Conservation (phyloP, 441 rosid genomes). For the Euphorbia celastroides region DNA sequence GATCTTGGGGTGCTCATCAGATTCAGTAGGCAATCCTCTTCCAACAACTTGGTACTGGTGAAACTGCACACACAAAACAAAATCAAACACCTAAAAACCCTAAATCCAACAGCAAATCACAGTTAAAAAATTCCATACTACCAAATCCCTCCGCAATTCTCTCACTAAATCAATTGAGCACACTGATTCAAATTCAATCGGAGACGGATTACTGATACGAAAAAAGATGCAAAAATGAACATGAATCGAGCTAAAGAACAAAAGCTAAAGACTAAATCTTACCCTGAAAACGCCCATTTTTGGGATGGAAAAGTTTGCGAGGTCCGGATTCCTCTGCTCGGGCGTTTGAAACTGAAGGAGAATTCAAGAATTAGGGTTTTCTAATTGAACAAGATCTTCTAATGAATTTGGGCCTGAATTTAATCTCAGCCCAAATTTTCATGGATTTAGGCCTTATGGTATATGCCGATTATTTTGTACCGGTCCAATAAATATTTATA, state of each 20-base stretch:
- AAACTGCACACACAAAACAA: conserved; percentile 22
- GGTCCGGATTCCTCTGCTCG: not conserved
- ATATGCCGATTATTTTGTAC: not conserved
- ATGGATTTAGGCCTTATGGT: not conserved
- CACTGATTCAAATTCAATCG: not conserved
- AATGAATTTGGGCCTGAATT: not conserved
- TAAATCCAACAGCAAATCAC: not conserved
- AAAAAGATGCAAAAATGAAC: not conserved
- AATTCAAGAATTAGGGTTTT: not conserved
- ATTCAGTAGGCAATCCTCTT: conserved; percentile 35
- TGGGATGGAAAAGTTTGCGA: not conserved
- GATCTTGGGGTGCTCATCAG: conserved; percentile 39
- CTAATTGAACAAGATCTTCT: not conserved
- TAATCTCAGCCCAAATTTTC: not conserved
- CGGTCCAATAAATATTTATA: no score
- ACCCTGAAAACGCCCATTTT: not conserved
- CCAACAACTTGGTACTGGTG: conserved; percentile 49
- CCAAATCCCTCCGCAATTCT: not conserved
- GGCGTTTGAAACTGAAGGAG: not conserved
- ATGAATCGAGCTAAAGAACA: no score
- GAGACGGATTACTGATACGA: not conserved
- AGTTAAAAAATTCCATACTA: not conserved
- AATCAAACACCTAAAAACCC: not conserved
- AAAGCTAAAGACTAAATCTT: not conserved
- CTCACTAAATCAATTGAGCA: not conserved